Conservation (phyloP, 139 green algal genomes). For the Picochlorum costavermella region DNA sequence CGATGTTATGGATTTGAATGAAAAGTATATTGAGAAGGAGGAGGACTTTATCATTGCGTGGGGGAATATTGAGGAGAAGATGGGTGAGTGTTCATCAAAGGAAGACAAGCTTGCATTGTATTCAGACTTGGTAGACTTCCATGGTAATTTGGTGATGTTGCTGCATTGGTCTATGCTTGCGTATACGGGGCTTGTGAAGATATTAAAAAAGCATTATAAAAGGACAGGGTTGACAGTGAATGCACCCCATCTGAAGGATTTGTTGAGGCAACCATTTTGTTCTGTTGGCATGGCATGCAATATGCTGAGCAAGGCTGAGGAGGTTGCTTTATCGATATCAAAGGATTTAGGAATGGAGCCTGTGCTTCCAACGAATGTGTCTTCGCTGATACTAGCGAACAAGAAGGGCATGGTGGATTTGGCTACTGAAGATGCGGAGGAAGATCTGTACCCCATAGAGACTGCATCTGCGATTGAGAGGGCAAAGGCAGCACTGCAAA, state of each 20-base stretch:
- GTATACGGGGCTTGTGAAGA: constrained; percentile 74
- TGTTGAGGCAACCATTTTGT: constrained; percentile 72
- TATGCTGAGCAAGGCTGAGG: constrained; percentile 42
- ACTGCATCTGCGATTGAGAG: background rate
- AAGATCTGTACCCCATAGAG: background rate
- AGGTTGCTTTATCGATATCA: constrained; percentile 3
- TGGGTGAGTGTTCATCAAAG: background rate
- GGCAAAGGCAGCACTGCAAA: background rate
- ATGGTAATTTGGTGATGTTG: constrained; percentile 71
- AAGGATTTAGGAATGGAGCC: constrained; percentile 14
- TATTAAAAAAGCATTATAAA: constrained; percentile 88
- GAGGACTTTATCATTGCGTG: constrained; percentile 58
- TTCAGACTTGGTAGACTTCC: constrained; percentile 54
- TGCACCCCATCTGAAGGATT: constrained; percentile 53
- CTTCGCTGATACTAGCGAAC: background rate
- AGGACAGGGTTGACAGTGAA: constrained; percentile 58
- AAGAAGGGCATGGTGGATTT: background rate
- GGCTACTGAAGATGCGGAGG: background rate
- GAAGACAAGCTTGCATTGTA: constrained; percentile 5
- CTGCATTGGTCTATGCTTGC: constrained; percentile 71
- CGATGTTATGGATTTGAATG: constrained; percentile 59
- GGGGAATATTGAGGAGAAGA: constrained; percentile 26
- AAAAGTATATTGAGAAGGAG: constrained; percentile 67
- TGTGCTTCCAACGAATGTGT: background rate
- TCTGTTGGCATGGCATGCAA: constrained; percentile 50